These are phyloP conservation scores for Zygotorulaspora chibaensis DNA, from an alignment of 805 yeast genomes.

Conservation along the genomic window DNA sequence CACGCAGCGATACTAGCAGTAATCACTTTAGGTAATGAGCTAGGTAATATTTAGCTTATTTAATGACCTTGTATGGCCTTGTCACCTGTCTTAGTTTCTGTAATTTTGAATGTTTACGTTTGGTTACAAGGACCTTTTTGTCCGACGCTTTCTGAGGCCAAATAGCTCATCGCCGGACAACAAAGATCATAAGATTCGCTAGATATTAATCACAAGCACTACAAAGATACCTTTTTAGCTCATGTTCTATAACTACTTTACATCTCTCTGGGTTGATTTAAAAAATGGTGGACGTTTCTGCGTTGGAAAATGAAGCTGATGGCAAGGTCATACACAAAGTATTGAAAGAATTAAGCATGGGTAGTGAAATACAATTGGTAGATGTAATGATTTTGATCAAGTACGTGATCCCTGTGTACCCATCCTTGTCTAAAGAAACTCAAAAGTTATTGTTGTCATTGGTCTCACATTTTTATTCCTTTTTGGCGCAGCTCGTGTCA, in stretches of 20 bases:
- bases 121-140: neutral
- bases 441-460: conserved; percentile 8
- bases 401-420: conserved; percentile 21
- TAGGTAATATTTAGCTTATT: neutral
- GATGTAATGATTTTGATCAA: conserved; percentile 8
- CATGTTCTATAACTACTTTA: neutral
- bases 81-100: neutral
- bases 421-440: conserved; percentile 18
- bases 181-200: neutral
- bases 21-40: neutral
- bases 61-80: neutral
- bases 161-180: conserved; percentile 4
- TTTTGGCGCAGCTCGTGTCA: conserved; percentile 24
- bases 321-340: conserved; percentile 5
- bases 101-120: conserved; percentile 2
- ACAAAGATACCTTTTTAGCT: neutral
- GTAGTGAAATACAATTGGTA: conserved; percentile 4
- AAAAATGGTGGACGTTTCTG: conserved; percentile 3
- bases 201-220: neutral
- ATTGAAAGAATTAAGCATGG: neutral
- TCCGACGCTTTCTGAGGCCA: neutral
- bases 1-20: neutral
- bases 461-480: conserved; percentile 10
- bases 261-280: neutral
- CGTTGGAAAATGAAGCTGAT: conserved; percentile 3